Base-by-base conservation (phyloP, 2,329 filamentous ascomycete species). In the Colletotrichum sansevieriae region DNA sequence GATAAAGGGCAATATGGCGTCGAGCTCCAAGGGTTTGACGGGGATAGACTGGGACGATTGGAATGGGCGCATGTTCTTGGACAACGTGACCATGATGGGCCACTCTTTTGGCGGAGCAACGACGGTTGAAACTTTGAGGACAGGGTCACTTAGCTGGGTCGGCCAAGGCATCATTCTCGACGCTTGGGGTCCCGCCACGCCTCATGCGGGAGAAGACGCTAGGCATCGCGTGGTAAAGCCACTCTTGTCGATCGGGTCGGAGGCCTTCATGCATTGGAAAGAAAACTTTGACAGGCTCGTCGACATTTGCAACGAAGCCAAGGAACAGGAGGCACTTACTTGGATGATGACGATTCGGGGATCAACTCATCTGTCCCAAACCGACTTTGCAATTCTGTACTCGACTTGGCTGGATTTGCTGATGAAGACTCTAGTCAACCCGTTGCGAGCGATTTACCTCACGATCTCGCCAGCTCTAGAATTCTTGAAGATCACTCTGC, bases 201-300 rank as follows among this genome's bases (percentile, higher is more conserved):
- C 72, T 72, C 83, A 71, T 72, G 78, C 73, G 71, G 83, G 62
- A 75, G 82, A 85, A 35, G 79, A 82, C 18, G 78, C 80, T 1
- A 73, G 81, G 4, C 80, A 85, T 64, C 80, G 82, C 15, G 77
- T 84, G 6, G 79, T 80, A 43, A 82, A 84, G 12, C 90, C 90
- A 5, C 74, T 92, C 8, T 81, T 92, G 6, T 87, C 86, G 3
- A 88, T 92, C 74, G 90, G 90, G 56, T 88, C 85, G 6, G 90
- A 92, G 76, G 90, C 88, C 0, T 92, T 92, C 78, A 91, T 91
- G 82, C 90, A 91, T 77, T 92, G 90, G 90, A 83, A 86, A 22
- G 81, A 83, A 2, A 92, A 91, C 70, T 90, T 90, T 73, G 79
- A 87, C 46, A 82, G 85, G 41, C 83, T 91, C 10, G 82, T 85